Percentiles rank a stretch among this genome's conserved stretches.
These are phyloP conservation scores for Dioszegia crocea DNA, from an alignment of 768 basidiomycete genomes.

Conservation along the genomic window DNA sequence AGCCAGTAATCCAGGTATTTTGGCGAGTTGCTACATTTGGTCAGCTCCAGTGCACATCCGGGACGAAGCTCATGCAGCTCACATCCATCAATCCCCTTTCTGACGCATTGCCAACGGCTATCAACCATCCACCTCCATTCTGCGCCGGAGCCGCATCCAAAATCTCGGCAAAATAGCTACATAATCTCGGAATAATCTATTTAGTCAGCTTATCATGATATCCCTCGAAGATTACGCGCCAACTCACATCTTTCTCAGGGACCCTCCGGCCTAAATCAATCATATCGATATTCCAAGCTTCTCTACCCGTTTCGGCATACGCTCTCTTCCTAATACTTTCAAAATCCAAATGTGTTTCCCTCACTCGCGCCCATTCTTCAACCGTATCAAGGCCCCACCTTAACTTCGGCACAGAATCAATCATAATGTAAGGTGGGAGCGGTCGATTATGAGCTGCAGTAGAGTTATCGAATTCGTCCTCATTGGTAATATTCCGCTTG, in stretches of 20 bases:
- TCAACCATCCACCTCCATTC: conserved; percentile 25
- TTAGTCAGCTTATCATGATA: background rate
- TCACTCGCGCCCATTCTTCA: conserved; percentile 12
- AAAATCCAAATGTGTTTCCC: background rate
- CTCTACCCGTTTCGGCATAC: conserved; percentile 9
- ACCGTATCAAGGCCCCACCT: background rate
- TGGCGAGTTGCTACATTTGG: conserved; percentile 18
- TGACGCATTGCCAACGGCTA: conserved; percentile 13
- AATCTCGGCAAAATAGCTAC: conserved; percentile 25
- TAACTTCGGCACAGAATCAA: conserved; percentile 17
- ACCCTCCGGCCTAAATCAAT: conserved; percentile 23
- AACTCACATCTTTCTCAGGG: conserved; percentile 24
- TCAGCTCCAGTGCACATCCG: background rate
- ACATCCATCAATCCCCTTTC: conserved; percentile 23
- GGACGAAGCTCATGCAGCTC: conserved; percentile 9
- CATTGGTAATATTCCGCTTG: too few species aligned
- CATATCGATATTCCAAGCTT: conserved; percentile 2
- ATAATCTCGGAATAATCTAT: conserved; percentile 26
- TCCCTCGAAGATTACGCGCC: background rate
- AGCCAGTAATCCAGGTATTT: conserved; percentile 25
- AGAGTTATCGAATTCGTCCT: too few species aligned
- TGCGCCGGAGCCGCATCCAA: conserved; percentile 18
- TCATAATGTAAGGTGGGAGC: conserved; percentile 5
- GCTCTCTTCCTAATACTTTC: background rate
- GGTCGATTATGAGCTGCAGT: background rate